These are phyloP conservation scores for Globisporangium camurandrum DNA, from an alignment of 352 stramenopile species.

Conservation along the genomic window DNA sequence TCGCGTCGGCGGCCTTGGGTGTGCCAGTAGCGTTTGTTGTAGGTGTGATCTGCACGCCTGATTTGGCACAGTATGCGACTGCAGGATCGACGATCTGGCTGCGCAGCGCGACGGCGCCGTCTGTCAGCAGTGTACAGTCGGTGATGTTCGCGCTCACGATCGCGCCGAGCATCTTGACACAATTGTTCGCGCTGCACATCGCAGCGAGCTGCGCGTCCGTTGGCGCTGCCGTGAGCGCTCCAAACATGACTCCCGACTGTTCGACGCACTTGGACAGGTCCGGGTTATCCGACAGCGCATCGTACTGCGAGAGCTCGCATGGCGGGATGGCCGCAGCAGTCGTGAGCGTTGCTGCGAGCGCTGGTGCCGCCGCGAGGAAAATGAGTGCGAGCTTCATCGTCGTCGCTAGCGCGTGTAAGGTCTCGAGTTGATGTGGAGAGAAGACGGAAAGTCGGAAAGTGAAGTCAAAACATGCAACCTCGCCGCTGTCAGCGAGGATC, in stretches of 20 bases:
- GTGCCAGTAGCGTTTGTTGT: neutral
- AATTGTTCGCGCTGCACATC: conserved; percentile 23
- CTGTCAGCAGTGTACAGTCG: conserved; percentile 28
- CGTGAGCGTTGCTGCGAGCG: neutral
- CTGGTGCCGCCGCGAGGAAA: neutral
- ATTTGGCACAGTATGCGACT: conserved; percentile 23
- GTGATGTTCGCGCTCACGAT: conserved; percentile 26
- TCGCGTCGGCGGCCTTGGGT: conserved; percentile 4
- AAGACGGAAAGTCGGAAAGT: no score
- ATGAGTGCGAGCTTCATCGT: conserved; percentile 4
- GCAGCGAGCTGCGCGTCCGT: conserved; percentile 10
- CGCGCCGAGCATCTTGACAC: conserved; percentile 20
- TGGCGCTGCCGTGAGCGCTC: conserved; percentile 1
- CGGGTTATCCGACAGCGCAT: conserved; percentile 2
- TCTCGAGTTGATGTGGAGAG: no score
- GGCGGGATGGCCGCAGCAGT: neutral
- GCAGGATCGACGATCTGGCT: conserved; percentile 34
- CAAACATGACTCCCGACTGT: conserved; percentile 7
- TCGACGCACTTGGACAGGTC: conserved; percentile 6
- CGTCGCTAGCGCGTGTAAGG: no score
- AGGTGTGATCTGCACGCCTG: conserved; percentile 13
- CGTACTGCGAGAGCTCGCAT: conserved; percentile 1
- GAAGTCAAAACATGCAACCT: no score
- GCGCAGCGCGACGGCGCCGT: conserved; percentile 27
- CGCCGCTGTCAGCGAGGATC: no score